These are phyloP conservation scores for Fusarium luffae DNA, from an alignment of 2,329 filamentous ascomycete genomes.

Conservation along the genomic window DNA sequence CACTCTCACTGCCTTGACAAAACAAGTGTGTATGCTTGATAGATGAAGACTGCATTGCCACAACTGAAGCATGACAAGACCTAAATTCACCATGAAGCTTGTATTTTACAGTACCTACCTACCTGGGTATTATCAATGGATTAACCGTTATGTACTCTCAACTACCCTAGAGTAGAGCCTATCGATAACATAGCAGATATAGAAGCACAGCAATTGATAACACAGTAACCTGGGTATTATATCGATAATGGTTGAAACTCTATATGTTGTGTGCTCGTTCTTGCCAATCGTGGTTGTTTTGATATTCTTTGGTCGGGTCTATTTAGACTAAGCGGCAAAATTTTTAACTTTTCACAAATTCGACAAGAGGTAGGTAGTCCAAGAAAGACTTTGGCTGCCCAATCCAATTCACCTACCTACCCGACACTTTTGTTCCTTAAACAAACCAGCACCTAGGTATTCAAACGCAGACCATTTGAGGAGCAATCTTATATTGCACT, in stretches of 20 bases:
- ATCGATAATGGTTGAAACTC: not conserved
- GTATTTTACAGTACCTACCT: not conserved
- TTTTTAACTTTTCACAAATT: conserved; percentile 35
- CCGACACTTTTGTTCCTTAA: not conserved
- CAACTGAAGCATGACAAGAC: not conserved
- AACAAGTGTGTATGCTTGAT: not conserved
- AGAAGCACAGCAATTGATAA: too few species aligned
- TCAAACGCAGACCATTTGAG: not conserved
- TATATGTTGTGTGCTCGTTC: not conserved
- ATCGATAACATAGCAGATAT: too few species aligned
- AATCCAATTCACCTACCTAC: conserved; percentile 2
- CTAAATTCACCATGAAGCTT: not conserved
- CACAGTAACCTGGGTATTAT: not conserved
- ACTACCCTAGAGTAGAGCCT: too few species aligned
- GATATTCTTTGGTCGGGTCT: not conserved
- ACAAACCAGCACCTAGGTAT: not conserved
- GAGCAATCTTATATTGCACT: not conserved
- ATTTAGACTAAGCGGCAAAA: conserved; percentile 29
- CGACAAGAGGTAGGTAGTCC: not conserved
- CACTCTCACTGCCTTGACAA: not conserved
- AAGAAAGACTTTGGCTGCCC: conserved; percentile 14
- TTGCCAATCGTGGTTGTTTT: not conserved
- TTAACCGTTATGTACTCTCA: too few species aligned
- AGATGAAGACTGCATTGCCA: too few species aligned
- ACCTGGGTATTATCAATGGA: not conserved